Evolutionary conservation across 78 protist species (phyloP).

Genomic region (Isochrysis galbana): DNA sequence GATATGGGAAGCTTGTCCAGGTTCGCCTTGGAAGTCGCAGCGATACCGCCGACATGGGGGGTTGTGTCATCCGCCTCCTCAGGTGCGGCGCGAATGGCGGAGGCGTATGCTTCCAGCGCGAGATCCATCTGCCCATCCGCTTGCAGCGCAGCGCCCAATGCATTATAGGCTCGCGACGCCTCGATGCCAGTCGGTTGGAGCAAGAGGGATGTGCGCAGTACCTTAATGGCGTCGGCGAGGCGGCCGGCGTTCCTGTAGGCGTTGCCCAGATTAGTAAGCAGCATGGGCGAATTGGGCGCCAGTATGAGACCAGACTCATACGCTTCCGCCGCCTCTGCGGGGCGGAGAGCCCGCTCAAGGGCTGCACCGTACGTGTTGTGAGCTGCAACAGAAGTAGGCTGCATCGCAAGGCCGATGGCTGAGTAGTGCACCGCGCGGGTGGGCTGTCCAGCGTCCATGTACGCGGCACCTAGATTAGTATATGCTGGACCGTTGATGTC

Average conservation of each 20-base stretch:
- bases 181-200: background rate
- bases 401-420: background rate
- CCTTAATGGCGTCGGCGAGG: background rate
- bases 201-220: too few relatives aligned
- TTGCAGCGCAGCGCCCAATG: background rate
- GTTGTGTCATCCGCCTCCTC: background rate
- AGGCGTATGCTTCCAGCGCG: background rate
- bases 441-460: background rate
- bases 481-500: background rate
- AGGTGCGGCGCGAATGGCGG: background rate
- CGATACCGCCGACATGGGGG: too few relatives aligned
- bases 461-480: background rate
- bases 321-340: background rate
- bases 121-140: background rate
- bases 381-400: background rate
- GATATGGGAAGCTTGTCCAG: constrained; percentile 13
- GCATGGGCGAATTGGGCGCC: background rate
- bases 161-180: background rate
- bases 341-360: background rate
- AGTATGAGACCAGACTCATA: background rate
- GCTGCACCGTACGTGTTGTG: background rate
- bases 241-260: background rate
- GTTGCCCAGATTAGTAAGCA: background rate
- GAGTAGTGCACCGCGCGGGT: background rate
- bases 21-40: background rate